These are phyloP conservation scores for apple (Malus domestica) DNA, from an alignment of 306 rosid species.

Conservation along the genomic window DNA sequence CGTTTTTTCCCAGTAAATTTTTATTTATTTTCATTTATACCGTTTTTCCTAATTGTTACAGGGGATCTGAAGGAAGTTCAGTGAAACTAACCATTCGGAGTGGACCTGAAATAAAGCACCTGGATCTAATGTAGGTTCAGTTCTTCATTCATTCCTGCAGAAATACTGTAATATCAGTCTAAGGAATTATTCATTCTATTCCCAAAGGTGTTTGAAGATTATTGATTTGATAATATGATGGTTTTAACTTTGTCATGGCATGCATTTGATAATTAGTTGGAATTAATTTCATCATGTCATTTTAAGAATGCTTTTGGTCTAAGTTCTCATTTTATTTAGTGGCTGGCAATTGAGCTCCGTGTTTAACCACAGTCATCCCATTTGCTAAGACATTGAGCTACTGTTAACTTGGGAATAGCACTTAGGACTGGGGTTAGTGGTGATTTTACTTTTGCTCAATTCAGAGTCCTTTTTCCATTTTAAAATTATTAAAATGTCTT, in stretches of 20 bases:
- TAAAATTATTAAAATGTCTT: background rate
- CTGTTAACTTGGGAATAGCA: background rate
- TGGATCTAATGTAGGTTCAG: conserved; percentile 51
- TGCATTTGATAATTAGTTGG: background rate
- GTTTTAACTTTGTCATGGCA: background rate
- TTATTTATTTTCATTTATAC: conserved; percentile 13
- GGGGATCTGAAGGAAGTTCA: conserved; percentile 89
- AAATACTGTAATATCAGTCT: background rate
- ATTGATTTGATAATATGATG: background rate
- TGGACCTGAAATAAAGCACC: conserved; percentile 64
- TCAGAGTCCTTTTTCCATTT: background rate
- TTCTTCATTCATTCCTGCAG: background rate
- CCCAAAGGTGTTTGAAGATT: background rate
- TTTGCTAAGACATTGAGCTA: background rate
- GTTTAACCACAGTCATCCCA: background rate
- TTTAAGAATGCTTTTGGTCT: background rate
- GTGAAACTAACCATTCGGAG: conserved; percentile 72
- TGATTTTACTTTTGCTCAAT: background rate
- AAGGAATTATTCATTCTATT: background rate
- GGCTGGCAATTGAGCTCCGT: background rate
- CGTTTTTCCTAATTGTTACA: conserved; percentile 35
- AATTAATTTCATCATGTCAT: too few relatives aligned
- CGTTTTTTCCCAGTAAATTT: background rate
- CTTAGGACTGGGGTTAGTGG: background rate
- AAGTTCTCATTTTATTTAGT: background rate